Base-by-base conservation (phyloP, 2,329 filamentous ascomycete genomes). In the Colletotrichum tabaci region DNA sequence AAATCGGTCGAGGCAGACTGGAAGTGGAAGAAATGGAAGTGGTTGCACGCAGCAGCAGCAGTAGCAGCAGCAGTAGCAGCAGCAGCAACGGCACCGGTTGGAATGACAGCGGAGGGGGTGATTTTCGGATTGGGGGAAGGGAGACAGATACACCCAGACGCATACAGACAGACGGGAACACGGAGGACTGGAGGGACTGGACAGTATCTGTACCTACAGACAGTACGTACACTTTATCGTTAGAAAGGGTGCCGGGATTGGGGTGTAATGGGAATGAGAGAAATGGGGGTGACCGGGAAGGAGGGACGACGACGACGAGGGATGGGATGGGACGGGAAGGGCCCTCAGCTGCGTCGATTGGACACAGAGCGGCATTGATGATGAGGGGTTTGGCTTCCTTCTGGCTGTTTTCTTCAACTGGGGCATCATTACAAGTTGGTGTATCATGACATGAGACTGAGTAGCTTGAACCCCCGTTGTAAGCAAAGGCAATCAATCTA, bases 241-340 rank as follows among this genome's bases (percentile, higher is more conserved):
- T 13, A 12, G 52, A 55, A 55, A 46, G 42, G 55, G 30, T 35
- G 30, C 30, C 30, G 44, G 16, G 46, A 18, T 6, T 13, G 50
- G 50, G 50, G 50, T n/a, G 47, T 21, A 57, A 40, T 35, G 35
- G 44, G 58, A 35, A 61, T 50, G 58, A 50, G 58, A 61, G 46
- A 61, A 49, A 49, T 50, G 58, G 58, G 58, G 58, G 26, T 61
- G 58, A 61, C 58, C 7, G 58, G 58, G 58, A 50, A 6, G 46
- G 18, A 49, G 46, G 30, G 58, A 61, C 46, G 58, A 47, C 42
- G 57, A 53, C 23, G 23, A 38, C 26, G 46, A 46, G 23, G 52
- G n/a, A 58, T 62, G 64, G 52, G 68, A 71, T 58, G 64, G 57
- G 64, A 71, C n/a, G 57, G 30, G 67, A 71, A 56, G 67, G 63